Evolutionary conservation across 192 early-diverging fungal genomes (phyloP).

Genomic region (Chytriomyces sp.): DNA sequence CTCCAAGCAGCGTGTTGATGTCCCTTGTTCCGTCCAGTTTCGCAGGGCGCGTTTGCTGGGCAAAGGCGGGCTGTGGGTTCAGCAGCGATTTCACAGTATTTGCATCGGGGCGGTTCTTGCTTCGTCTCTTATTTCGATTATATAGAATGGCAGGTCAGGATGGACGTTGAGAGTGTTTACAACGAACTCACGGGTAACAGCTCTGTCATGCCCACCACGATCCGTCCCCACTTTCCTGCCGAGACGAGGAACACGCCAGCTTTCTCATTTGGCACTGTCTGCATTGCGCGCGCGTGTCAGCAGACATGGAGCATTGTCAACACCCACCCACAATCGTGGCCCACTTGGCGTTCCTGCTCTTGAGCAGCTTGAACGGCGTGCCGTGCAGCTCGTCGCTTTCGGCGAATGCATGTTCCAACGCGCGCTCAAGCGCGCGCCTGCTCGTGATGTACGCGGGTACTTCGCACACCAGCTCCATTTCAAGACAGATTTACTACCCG

Average conservation of each 20-base stretch:
- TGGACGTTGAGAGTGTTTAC: too few relatives aligned
- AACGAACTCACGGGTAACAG: conserved; percentile 1
- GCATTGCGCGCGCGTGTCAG: background rate
- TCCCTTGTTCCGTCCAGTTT: background rate
- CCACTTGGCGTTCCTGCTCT: background rate
- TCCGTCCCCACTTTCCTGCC: conserved; percentile 23
- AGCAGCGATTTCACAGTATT: conserved; percentile 14
- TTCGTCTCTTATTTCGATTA: too few relatives aligned
- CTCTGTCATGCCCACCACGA: conserved; percentile 18
- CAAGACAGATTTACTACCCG: too few relatives aligned
- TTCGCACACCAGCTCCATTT: background rate
- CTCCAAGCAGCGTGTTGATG: background rate
- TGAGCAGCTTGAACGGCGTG: conserved; percentile 9
- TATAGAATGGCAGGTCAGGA: too few relatives aligned
- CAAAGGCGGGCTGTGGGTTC: background rate
- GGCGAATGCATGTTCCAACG: conserved; percentile 6
- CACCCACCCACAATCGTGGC: background rate
- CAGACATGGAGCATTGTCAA: background rate
- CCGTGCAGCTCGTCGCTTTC: conserved; percentile 15
- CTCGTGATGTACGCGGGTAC: background rate
- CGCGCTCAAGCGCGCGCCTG: background rate
- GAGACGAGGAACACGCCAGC: conserved; percentile 5
- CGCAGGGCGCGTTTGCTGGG: background rate
- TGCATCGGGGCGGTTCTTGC: conserved; percentile 6
- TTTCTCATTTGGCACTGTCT: conserved; percentile 10